phyloP scores from a whole-genome alignment of 345 rosid genomes.

The Sisymbrium altissimum region DNA sequence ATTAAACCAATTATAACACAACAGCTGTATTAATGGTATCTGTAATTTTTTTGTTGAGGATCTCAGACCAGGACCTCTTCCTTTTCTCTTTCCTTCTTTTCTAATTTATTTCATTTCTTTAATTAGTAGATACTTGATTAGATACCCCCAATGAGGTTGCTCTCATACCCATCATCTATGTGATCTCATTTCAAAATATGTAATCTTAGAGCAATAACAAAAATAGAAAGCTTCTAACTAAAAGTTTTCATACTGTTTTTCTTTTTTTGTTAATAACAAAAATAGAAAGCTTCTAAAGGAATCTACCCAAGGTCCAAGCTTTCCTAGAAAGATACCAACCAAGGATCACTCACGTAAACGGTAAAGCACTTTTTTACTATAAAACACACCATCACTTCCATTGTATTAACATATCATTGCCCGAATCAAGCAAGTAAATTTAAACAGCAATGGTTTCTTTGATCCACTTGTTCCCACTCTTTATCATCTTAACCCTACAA shows the following conservation, averaged over 20 bases:
- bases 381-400: neutral
- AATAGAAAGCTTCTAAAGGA: neutral
- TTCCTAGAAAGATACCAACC: slow-evolving; percentile 1
- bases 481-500: neutral
- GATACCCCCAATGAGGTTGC: too few species aligned
- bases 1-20: too few species aligned
- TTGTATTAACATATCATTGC: neutral
- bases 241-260: neutral
- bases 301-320: neutral
- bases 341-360: neutral
- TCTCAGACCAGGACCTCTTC: too few species aligned
- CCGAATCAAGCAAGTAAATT: neutral
- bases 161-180: neutral
- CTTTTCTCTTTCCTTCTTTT: too few species aligned
- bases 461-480: neutral
- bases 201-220: too few species aligned
- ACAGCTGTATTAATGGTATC: too few species aligned
- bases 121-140: too few species aligned
- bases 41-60: too few species aligned
- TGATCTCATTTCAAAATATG: neutral
- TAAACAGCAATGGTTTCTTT: neutral
- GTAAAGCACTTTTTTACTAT: neutral
- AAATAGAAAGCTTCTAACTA: too few species aligned
- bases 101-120: too few species aligned
- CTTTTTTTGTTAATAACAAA: neutral